These are phyloP conservation scores for Xylaria digitata DNA, from an alignment of 2,329 filamentous ascomycete species.

Conservation along the genomic window DNA sequence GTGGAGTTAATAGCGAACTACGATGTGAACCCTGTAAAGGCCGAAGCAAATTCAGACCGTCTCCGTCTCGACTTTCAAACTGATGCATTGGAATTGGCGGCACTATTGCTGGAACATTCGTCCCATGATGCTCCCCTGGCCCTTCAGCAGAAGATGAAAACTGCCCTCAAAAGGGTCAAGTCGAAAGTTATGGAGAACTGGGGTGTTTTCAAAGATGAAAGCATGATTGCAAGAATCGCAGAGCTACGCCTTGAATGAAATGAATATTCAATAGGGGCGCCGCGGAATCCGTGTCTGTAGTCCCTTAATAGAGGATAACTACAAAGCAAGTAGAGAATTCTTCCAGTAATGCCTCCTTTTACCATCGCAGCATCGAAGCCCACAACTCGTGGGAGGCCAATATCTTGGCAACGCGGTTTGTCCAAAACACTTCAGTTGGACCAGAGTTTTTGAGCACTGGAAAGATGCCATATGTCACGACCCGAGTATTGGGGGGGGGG, in stretches of 20 bases:
- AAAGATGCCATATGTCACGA: no score
- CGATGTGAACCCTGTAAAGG: constrained; percentile 6
- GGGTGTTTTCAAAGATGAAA: constrained; percentile 25
- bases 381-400: no score
- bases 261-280: neutral
- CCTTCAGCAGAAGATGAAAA: constrained; percentile 21
- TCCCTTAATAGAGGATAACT: neutral
- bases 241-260: constrained; percentile 27
- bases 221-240: constrained; percentile 25
- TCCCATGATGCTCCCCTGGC: neutral
- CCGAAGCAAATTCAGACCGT: constrained; percentile 1
- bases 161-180: constrained; percentile 5
- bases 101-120: neutral
- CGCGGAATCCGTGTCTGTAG: neutral
- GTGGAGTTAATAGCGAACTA: constrained; percentile 27
- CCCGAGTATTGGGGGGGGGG: no score
- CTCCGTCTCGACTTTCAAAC: constrained; percentile 32
- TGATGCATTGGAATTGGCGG: constrained; percentile 30
- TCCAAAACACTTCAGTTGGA: neutral
- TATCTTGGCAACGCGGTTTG: neutral
- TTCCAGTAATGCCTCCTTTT: neutral
- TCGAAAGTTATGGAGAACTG: constrained; percentile 20
- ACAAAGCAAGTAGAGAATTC: neutral
- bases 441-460: neutral
- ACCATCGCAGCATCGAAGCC: neutral